phyloP scores from a whole-genome alignment of 768 basidiomycete genomes.

The Russula foetens region DNA sequence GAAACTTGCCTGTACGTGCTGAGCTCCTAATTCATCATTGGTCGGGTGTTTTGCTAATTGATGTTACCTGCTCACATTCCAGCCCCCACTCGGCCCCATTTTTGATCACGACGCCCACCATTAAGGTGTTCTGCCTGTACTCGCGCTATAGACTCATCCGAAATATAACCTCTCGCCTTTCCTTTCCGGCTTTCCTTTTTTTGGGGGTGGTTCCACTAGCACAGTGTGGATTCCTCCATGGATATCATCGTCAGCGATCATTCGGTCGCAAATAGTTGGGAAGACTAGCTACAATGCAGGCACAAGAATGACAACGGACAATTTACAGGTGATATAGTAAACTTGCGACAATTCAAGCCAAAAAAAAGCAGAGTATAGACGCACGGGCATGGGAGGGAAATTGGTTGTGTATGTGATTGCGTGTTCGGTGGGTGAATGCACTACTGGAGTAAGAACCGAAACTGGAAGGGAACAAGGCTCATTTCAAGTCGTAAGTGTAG shows the following conservation, averaged over 20 bases:
- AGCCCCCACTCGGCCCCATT: slow-evolving; percentile 20
- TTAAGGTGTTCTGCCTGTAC: neutral
- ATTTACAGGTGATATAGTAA: neutral
- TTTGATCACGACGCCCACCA: slow-evolving; percentile 18
- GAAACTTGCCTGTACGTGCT: slow-evolving; percentile 64
- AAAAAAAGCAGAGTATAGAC: neutral
- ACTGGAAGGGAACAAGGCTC: neutral
- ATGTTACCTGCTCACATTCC: neutral
- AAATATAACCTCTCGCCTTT: neutral
- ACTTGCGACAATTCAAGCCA: slow-evolving; percentile 5
- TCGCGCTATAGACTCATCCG: neutral
- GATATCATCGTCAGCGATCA: neutral
- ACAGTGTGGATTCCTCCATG: neutral
- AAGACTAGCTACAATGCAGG: neutral
- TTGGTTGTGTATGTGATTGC: slow-evolving; percentile 8
- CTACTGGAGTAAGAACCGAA: neutral
- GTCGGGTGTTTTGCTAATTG: too few species aligned
- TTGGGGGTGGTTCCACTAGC: neutral
- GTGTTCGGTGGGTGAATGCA: neutral
- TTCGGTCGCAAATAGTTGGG: neutral
- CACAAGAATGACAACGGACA: neutral
- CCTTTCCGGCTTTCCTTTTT: too few species aligned
- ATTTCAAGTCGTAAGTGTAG: slow-evolving; percentile 1
- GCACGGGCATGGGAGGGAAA: neutral
- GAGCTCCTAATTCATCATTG: neutral